Conservation (phyloP, 1,139 yeast species). For the Yamadazyma siamensis region DNA sequence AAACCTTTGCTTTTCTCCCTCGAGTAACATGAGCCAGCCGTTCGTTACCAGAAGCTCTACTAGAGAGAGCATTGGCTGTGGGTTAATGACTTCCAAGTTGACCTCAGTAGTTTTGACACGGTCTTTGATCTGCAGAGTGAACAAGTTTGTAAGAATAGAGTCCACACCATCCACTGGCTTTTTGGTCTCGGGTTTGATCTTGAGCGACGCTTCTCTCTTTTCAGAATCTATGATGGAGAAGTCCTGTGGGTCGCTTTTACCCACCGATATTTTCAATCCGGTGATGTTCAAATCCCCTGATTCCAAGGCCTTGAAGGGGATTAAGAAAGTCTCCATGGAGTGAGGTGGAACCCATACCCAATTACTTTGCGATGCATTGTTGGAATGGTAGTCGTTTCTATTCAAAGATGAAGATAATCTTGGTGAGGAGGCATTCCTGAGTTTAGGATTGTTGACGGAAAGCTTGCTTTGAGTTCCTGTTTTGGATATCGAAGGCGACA, state of each 20-base stretch:
- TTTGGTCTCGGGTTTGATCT: slow-evolving; percentile 1
- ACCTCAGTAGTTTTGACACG: slow-evolving; percentile 21
- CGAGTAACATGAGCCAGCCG: slow-evolving; percentile 74
- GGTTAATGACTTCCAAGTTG: slow-evolving; percentile 46
- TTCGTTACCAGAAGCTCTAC: slow-evolving; percentile 54
- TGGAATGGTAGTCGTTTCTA: too few species aligned
- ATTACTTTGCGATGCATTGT: too few species aligned
- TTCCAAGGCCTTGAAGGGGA: slow-evolving; percentile 33
- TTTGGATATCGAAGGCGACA: slow-evolving; percentile 5
- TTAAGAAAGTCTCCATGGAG: slow-evolving; percentile 28
- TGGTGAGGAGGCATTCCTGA: slow-evolving; percentile 7
- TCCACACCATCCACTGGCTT: slow-evolving; percentile 10
- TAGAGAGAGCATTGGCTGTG: slow-evolving; percentile 64
- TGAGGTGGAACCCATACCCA: slow-evolving; percentile 28
- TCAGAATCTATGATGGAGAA: slow-evolving; percentile 31
- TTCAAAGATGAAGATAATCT: too few species aligned
- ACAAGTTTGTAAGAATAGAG: slow-evolving; percentile 21
- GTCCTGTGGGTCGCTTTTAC: slow-evolving; percentile 20
- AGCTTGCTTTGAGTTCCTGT: slow-evolving; percentile 6
- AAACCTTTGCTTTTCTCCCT: slow-evolving; percentile 64
- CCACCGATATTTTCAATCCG: slow-evolving; percentile 31
- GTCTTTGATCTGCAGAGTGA: slow-evolving; percentile 8
- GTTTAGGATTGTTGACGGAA: slow-evolving; percentile 11
- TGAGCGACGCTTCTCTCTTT: slow-evolving; percentile 3
- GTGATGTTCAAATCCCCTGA: slow-evolving; percentile 28